These are phyloP conservation scores for Rutidosis leptorrhynchoides DNA, from an alignment of 129 eudicot genomes.

Conservation along the genomic window DNA sequence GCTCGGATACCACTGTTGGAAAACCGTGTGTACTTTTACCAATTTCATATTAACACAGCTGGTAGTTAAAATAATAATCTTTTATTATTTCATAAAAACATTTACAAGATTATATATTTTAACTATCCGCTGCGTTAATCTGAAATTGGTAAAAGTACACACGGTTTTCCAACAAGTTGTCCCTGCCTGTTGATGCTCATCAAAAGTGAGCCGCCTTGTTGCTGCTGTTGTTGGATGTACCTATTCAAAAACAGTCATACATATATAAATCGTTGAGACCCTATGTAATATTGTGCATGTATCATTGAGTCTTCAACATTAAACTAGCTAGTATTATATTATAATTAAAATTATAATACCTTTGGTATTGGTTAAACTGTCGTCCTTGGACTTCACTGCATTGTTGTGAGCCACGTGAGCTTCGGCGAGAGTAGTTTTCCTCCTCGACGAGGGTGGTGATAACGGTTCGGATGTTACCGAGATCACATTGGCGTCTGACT, in stretches of 20 bases:
- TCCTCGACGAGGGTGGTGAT: constrained; percentile 16
- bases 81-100: too few species aligned
- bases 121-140: too few species aligned
- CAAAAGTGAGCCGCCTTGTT: not conserved
- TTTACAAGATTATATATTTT: too few species aligned
- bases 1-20: too few species aligned
- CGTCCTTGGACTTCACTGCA: not conserved
- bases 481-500: not conserved
- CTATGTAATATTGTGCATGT: too few species aligned
- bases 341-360: too few species aligned
- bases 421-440: not conserved
- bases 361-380: not conserved
- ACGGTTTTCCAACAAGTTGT: too few species aligned
- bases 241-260: not conserved
- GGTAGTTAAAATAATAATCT: too few species aligned
- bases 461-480: constrained; percentile 16
- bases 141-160: too few species aligned
- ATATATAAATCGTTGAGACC: not conserved
- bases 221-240: constrained; percentile 7
- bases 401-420: constrained; percentile 3
- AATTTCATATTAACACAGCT: too few species aligned
- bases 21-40: too few species aligned
- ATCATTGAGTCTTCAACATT: not conserved
- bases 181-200: constrained; percentile 17
- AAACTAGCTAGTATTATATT: too few species aligned